Base-by-base conservation (phyloP, 306 rosid species). In the Dalbergia cochinchinensis region DNA sequence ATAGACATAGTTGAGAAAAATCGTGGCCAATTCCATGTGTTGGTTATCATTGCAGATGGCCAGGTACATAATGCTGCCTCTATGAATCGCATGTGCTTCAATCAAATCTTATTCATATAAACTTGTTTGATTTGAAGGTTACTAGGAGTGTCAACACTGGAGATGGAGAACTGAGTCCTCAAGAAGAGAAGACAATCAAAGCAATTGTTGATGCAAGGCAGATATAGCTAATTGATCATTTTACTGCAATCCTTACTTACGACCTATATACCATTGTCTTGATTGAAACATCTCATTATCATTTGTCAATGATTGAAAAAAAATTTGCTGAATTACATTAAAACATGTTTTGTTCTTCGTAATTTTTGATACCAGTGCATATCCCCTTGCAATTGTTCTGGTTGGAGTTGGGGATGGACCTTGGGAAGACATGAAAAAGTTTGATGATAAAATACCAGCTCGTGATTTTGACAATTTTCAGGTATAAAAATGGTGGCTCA, bases 331-430 rank as follows among this genome's bases (percentile, higher is more conserved):
- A 82, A 45, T 80, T 55, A 61, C 69, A 83, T 33, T 61, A 39
- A 69, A 39, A 35, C 75, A 0, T 26, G 11, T 15, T 62, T 58
- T 69, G 73, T 64, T 77, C 18, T 63, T n/a, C n/a, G n/a, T 18
- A 51, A 77, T 65, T 76, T 80, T 51, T 63, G 54, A 47, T 71
- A 15, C 50, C 87, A 94, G 98, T 86, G 83, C 81, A 45, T 85
- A 92, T 78, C 91, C 98, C 0, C 97, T 94, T 51, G 88, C 98
- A 0, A 92, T 94, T 77, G 50, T 94, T 85, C 94, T 94, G 22
- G 84, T 94, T 64, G 98, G 98, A 86, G 97, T 91, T 59, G 98
- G 98, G 7, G 97, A 94, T 71, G 97, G 98, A 35, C 98, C 98
- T 16, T 94, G 99, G 99, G 99, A 92, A 6, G 95, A 94, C 87